Evolutionary conservation across 2,329 filamentous ascomycete genomes (phyloP), one percentile per base, ranked within the genome.

Genomic region (Xenosphaeropsis pyriputrescens): DNA sequence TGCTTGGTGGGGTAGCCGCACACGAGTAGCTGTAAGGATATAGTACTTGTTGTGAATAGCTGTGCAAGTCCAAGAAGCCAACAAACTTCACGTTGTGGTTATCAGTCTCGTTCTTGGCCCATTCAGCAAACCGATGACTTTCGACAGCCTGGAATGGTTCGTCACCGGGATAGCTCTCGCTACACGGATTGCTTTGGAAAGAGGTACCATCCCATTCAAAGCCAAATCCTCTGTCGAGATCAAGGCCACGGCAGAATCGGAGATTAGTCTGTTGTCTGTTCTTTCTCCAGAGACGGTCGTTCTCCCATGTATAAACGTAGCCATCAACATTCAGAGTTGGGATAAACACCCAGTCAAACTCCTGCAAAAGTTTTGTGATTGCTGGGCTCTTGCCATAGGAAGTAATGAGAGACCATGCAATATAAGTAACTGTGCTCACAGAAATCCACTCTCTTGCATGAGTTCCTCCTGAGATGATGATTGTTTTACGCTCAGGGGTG

Each of bases 381-480:
- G 63, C 68, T 44, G 52, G 69, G 59, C 71, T 66, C 46, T 85
- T 84, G 42, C 82, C 83, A 56, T 89, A 93, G 4, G 76, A 73
- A 1, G 82, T 88, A 50, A 94, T 83, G 35, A 96, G 68, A 13
- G 75, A 83, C 72, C 91, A 94, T 8, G 89, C 85, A 19, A 94
- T 64, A 50, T 93, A 96, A 50, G 81, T 93, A 37, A 93, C 85
- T 0, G 86, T 93, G 50, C 80, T 91, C 1, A 81, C 86, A 34
- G 85, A 85, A 46, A 98, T 93, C 91, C 91, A 98, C 64, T 98
- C 91, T 29, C 91, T 75, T 3, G 88, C 89, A 57, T 96, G 91
- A n/a, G 83, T 68, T 35, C 89, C 89, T 38, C 85, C 91, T 4
- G 78, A 78, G 15, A 98, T 65, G 36, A 94, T 64, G 40, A 94